Evolutionary conservation across 352 stramenopile genomes (phyloP).

Genomic region (Phytophthora megakarya): DNA sequence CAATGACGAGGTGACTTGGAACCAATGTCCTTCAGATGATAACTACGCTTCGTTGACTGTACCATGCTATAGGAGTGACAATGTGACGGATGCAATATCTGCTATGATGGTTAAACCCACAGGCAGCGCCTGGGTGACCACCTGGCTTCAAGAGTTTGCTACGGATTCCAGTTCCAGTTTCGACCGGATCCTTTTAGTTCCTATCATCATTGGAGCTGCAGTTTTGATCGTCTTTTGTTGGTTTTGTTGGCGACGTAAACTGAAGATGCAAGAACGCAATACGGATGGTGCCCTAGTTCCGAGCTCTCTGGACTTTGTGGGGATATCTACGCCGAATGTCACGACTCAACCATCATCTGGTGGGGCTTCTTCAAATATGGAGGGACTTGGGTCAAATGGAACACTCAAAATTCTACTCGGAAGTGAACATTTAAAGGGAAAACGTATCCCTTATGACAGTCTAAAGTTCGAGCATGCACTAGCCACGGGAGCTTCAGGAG

Average conservation of each 20-base stretch:
- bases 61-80: conserved; percentile 17
- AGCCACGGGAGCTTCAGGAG: conserved; percentile 36
- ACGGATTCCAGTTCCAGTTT: background rate
- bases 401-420: conserved; percentile 25
- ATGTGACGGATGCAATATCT: conserved; percentile 1
- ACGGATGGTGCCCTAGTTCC: no score
- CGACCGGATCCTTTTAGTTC: conserved; percentile 15
- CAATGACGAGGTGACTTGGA: conserved; percentile 9
- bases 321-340: no score
- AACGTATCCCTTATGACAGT: conserved; percentile 23
- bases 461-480: conserved; percentile 3
- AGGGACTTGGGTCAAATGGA: conserved; percentile 19
- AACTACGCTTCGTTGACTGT: conserved; percentile 26
- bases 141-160: background rate
- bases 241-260: background rate
- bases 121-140: conserved; percentile 17
- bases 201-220: background rate
- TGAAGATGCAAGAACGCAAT: no score
- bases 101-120: conserved; percentile 9
- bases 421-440: conserved; percentile 16
- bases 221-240: background rate
- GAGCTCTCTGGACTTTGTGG: no score
- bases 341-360: no score
- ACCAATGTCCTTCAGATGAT: conserved; percentile 19
- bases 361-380: no score